Evolutionary conservation across 345 rosid species (phyloP), one percentile per base, ranked within the genome.

Genomic region (Hypericum androsaemum): DNA sequence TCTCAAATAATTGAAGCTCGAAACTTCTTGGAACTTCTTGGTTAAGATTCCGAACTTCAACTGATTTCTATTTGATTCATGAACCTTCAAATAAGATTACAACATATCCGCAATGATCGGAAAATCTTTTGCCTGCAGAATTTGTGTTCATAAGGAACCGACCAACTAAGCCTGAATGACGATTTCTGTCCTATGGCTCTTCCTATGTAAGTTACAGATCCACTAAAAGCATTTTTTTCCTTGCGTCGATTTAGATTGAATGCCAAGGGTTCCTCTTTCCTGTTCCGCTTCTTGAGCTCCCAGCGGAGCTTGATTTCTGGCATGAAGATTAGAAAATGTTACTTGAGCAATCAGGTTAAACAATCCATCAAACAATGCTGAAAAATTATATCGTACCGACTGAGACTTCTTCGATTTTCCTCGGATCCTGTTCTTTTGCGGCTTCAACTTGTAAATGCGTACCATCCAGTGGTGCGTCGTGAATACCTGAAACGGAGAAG

Each of bases 401-500:
- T 92, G 88, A 0, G 57, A 64, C 67, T 92, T 92, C 75, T 83
- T 88, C 5, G 53, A 43, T 71, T 63, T 88, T 47, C 97, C 97
- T 5, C 89, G 80, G 40, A 88, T 73, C 69, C 94, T 81, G 80
- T 90, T 90, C 78, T 67, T 87, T 41, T 58, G 78, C 41, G 84
- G 84, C 57, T 84, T 90, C 70, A 87, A 69, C 65, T 92, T 88
- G 78, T 88, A 92, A 55, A 92, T 65, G 66, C 97, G 90, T 51
- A 92, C 99, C 99, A 88, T 92, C 95, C 99, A 92, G 53, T 92
- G 98, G 66, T 88, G 97, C 58, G 97, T 92, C 55, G 99, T 88
- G 78, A 83, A 92, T 54, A 80, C 99, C 99, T 92, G 55, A 66
- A 53, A 61, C 14, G 42, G 63, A 22, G 32, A 22, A 22, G 32